phyloP scores from a whole-genome alignment of 208 protist species.

The Leishmania tarentolae region DNA sequence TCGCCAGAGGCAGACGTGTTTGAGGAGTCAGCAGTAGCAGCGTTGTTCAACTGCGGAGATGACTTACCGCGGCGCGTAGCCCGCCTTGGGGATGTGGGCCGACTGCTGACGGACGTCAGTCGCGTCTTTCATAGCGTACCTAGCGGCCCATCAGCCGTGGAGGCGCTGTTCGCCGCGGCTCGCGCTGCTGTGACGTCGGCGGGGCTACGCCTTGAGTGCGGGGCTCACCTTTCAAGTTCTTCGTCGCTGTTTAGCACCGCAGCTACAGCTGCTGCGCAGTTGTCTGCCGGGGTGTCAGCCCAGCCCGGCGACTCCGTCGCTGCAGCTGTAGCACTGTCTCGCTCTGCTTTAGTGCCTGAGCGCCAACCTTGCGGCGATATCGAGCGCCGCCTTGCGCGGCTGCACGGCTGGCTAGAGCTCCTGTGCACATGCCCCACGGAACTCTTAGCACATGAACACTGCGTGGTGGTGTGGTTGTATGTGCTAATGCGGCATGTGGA shows the following conservation, averaged over 20 bases:
- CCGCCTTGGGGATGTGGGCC: neutral
- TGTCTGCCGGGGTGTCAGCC: neutral
- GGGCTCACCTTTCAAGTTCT: neutral
- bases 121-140: neutral
- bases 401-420: slow-evolving; percentile 16
- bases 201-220: neutral
- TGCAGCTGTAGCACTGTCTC: neutral
- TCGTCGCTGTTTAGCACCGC: neutral
- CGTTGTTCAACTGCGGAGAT: neutral
- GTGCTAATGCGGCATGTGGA: slow-evolving; percentile 27
- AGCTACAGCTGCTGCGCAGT: neutral
- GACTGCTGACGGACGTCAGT: neutral
- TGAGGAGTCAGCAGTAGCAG: neutral
- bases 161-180: neutral
- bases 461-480: slow-evolving; percentile 25
- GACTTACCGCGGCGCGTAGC: neutral
- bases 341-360: neutral
- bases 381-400: neutral
- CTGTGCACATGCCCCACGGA: slow-evolving; percentile 15
- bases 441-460: slow-evolving; percentile 13
- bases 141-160: neutral
- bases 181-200: slow-evolving; percentile 3
- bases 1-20: neutral
- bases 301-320: neutral
- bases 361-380: neutral